Conservation (phyloP, 176 grass and related monocot genomes). For the Oryza punctata region DNA sequence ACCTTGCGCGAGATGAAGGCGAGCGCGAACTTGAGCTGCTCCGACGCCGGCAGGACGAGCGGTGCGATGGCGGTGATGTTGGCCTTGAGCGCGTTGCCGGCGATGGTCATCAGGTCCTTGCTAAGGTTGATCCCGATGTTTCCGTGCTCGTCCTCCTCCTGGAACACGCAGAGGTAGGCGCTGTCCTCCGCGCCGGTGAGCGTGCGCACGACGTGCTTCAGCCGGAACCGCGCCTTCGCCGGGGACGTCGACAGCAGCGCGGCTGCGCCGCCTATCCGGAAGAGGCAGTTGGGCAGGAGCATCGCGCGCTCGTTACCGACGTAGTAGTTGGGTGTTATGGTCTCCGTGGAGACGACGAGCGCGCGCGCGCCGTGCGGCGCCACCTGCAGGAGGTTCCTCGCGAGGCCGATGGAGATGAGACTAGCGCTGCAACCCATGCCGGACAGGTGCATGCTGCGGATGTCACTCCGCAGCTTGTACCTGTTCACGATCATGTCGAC, state of each 20-base stretch:
- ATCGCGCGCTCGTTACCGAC: slow-evolving; percentile 38
- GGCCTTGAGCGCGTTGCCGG: slow-evolving; percentile 50
- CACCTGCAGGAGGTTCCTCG: slow-evolving; percentile 49
- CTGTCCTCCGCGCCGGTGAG: slow-evolving; percentile 43
- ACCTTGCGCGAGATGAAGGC: not conserved
- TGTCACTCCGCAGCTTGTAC: slow-evolving; percentile 53
- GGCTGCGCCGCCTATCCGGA: slow-evolving; percentile 48
- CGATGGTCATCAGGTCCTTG: slow-evolving; percentile 59
- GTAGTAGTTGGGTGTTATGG: slow-evolving; percentile 63
- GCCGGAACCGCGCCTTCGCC: slow-evolving; percentile 37
- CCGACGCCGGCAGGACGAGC: slow-evolving; percentile 22
- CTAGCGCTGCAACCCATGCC: slow-evolving; percentile 74
- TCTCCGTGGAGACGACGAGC: slow-evolving; percentile 56
- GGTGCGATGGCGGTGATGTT: slow-evolving; percentile 56
- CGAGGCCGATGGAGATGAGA: slow-evolving; percentile 54
- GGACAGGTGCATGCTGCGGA: slow-evolving; percentile 48
- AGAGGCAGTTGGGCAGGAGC: slow-evolving; percentile 54
- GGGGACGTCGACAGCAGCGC: slow-evolving; percentile 39
- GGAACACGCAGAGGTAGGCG: slow-evolving; percentile 54
- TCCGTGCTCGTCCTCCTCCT: slow-evolving; percentile 45
- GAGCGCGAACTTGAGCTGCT: slow-evolving; percentile 26
- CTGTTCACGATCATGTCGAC: slow-evolving; percentile 52
- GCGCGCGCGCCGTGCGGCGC: slow-evolving; percentile 21
- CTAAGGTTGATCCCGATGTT: slow-evolving; percentile 44
- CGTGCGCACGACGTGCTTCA: slow-evolving; percentile 49